Evolutionary conservation across 441 rosid species (phyloP).

Genomic region (Gossypium trilobum): DNA sequence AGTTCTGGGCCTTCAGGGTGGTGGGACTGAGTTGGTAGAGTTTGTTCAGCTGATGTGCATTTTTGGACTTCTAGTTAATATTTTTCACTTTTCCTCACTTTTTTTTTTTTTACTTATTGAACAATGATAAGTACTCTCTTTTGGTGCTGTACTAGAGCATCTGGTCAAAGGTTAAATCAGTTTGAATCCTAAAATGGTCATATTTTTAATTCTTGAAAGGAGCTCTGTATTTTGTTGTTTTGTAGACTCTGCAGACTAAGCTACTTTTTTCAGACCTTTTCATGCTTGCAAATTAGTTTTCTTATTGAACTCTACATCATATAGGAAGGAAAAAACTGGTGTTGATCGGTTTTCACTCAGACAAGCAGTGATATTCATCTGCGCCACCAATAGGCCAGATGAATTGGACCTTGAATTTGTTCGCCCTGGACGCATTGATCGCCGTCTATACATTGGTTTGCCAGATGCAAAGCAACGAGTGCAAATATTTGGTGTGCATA

Average conservation of each 20-base stretch:
- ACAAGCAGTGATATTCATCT: slow-evolving; percentile 96
- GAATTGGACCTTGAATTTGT: slow-evolving; percentile 91
- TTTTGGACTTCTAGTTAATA: not conserved
- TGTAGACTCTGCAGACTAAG: not conserved
- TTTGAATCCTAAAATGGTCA: not conserved
- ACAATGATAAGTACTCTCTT: not conserved
- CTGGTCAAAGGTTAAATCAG: not conserved
- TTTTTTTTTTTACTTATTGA: not conserved
- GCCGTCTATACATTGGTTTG: slow-evolving; percentile 86
- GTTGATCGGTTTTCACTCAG: slow-evolving; percentile 79
- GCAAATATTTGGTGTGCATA: slow-evolving; percentile 83
- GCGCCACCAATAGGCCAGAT: slow-evolving; percentile 97
- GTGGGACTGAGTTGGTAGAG: not conserved
- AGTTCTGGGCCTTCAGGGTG: not conserved
- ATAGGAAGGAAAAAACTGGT: slow-evolving; percentile 87
- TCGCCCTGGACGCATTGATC: slow-evolving; percentile 85
- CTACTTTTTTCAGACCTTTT: not conserved
- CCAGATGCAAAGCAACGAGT: slow-evolving; percentile 89
- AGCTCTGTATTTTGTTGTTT: not conserved
- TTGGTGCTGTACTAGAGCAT: slow-evolving; percentile 2
- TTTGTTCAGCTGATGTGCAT: not conserved
- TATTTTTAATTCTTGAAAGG: not conserved
- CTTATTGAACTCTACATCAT: slow-evolving; percentile 13
- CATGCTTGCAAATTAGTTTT: slow-evolving; percentile 12
- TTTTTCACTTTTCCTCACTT: not conserved